phyloP scores from a whole-genome alignment of 306 rosid genomes.

The Gynostemma pentaphyllum region DNA sequence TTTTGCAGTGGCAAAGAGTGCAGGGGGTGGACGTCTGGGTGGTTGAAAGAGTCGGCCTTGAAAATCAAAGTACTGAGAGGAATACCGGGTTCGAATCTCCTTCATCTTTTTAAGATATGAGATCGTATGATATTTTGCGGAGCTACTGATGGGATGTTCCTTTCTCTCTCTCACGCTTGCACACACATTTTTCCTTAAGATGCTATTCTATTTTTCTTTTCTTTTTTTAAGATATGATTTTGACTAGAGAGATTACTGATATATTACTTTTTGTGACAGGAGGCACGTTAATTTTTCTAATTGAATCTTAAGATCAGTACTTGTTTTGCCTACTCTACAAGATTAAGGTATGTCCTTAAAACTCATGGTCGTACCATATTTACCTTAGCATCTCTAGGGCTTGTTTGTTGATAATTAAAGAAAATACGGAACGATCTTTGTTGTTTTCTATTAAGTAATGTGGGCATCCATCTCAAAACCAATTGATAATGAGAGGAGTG shows the following conservation, averaged over 20 bases:
- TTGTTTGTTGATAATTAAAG: too few species aligned
- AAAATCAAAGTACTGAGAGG: too few species aligned
- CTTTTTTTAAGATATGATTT: not conserved
- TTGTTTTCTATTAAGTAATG: too few species aligned
- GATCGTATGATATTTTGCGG: not conserved
- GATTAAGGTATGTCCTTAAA: not conserved
- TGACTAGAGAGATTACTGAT: not conserved
- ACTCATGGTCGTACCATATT: not conserved
- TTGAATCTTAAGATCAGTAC: too few species aligned
- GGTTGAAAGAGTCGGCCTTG: too few species aligned
- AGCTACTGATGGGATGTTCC: slow-evolving; percentile 7
- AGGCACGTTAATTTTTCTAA: not conserved
- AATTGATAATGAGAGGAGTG: too few species aligned
- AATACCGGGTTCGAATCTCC: too few species aligned
- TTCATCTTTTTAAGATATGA: not conserved
- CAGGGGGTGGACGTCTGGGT: too few species aligned
- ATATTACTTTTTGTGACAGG: not conserved
- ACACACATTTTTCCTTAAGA: not conserved
- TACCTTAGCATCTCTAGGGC: too few species aligned
- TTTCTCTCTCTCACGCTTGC: not conserved
- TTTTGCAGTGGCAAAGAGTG: not conserved
- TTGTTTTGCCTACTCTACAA: not conserved
- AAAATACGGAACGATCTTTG: too few species aligned
- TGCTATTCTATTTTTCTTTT: not conserved
- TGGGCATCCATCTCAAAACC: too few species aligned